Evolutionary conservation across 2,329 filamentous ascomycete genomes (phyloP).

Genomic region (Aspergillus brasiliensis): DNA sequence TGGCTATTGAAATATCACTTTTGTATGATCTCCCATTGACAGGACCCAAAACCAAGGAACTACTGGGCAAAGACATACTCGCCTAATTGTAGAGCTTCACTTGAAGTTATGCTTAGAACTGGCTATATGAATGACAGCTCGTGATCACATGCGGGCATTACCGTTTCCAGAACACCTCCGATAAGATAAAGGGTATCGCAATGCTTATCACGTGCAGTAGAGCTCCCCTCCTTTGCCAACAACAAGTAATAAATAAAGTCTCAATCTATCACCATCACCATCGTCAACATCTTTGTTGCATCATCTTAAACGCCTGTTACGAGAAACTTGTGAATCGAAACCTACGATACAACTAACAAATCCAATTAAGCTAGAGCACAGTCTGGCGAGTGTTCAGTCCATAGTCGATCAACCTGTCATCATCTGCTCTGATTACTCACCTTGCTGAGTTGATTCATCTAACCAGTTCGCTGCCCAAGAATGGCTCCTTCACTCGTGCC

Average conservation of each 20-base stretch:
- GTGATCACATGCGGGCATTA: background rate
- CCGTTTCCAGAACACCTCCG: background rate
- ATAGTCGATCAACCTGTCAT: background rate
- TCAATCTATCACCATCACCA: background rate
- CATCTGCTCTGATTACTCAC: background rate
- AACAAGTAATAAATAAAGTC: background rate
- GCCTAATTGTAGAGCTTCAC: background rate
- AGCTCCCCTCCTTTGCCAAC: slow-evolving; percentile 9
- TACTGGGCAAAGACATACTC: background rate
- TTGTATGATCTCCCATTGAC: background rate
- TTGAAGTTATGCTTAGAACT: background rate
- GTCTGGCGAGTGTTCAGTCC: background rate
- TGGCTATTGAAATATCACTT: too few relatives aligned
- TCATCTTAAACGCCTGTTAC: background rate
- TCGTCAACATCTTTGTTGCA: background rate
- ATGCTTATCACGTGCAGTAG: slow-evolving; percentile 21
- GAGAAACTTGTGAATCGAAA: background rate
- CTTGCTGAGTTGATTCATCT: background rate
- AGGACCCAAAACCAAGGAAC: background rate
- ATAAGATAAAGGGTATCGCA: slow-evolving; percentile 18
- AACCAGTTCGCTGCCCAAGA: background rate
- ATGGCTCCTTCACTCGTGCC: slow-evolving; percentile 27
- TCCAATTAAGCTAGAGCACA: background rate
- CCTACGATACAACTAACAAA: background rate
- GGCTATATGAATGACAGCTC: background rate